Percentiles rank a stretch among this genome's conserved stretches.
These are phyloP conservation scores for Carnegiea gigantea DNA, from an alignment of 179 eudicot species.

Conservation along the genomic window DNA sequence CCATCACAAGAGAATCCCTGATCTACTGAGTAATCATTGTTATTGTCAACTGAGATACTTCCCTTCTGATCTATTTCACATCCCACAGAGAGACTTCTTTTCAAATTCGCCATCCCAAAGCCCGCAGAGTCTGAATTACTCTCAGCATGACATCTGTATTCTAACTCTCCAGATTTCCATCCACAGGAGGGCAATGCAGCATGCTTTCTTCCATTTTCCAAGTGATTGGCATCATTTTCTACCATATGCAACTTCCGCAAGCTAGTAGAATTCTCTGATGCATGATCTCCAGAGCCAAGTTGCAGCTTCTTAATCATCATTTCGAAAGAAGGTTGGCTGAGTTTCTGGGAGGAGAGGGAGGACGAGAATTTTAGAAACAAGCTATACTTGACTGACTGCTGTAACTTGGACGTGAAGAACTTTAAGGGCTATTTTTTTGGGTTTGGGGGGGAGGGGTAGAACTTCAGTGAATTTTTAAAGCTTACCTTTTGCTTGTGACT, in stretches of 20 bases:
- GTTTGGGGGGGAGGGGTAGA: too few relatives aligned
- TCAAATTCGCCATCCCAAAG: constrained; percentile 33
- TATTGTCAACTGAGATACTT: constrained; percentile 37
- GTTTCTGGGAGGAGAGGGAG: constrained; percentile 44
- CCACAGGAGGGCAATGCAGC: constrained; percentile 29
- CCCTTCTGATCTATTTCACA: constrained; percentile 54
- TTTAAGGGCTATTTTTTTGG: too few relatives aligned
- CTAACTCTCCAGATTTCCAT: constrained; percentile 59
- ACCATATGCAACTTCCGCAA: constrained; percentile 18
- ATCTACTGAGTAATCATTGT: constrained; percentile 47
- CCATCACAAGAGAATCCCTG: constrained; percentile 44
- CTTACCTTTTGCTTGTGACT: constrained; percentile 73
- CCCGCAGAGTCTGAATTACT: constrained; percentile 28
- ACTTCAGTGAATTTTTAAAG: not conserved
- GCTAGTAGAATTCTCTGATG: constrained; percentile 21
- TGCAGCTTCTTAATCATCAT: constrained; percentile 64
- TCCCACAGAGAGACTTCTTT: constrained; percentile 72
- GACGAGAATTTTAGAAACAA: not conserved
- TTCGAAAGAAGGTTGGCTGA: constrained; percentile 55
- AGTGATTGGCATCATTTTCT: constrained; percentile 28
- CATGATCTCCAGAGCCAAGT: constrained; percentile 39
- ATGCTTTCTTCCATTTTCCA: constrained; percentile 20
- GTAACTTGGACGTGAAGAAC: not conserved
- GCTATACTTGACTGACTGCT: not conserved
- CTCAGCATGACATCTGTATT: constrained; percentile 34